phyloP scores from a whole-genome alignment of 1,284 basidiomycete species.

The Peniophora sp. region DNA sequence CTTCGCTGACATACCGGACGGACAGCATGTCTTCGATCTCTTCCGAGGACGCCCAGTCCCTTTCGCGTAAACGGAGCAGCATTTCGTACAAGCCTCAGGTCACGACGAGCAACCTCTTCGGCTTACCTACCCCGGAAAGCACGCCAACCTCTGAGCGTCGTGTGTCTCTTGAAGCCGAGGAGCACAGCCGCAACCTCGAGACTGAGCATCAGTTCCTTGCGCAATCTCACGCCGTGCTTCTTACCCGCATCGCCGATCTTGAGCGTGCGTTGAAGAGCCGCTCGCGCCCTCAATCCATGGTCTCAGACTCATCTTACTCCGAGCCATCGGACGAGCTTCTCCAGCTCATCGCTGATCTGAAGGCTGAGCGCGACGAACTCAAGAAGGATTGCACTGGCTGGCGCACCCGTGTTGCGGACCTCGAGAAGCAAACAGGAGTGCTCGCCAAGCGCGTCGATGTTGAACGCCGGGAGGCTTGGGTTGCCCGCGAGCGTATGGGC shows the following conservation, averaged over 20 bases:
- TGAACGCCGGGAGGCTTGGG: conserved; percentile 70
- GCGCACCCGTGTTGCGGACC: conserved; percentile 58
- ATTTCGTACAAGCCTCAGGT: conserved; percentile 62
- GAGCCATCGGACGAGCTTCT: conserved; percentile 69
- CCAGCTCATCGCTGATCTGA: conserved; percentile 63
- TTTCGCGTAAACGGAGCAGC: conserved; percentile 43
- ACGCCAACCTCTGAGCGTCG: conserved; percentile 52
- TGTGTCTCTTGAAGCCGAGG: conserved; percentile 25
- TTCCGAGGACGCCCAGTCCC: conserved; percentile 10
- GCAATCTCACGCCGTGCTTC: conserved; percentile 71
- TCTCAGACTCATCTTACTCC: conserved; percentile 21
- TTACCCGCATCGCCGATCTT: conserved; percentile 71
- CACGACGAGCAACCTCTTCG: conserved; percentile 30
- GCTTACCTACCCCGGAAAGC: conserved; percentile 64
- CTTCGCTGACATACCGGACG: conserved; percentile 20
- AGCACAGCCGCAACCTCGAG: conserved; percentile 20
- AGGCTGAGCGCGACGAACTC: conserved; percentile 71
- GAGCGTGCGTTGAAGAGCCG: conserved; percentile 55
- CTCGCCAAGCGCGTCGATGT: conserved; percentile 58
- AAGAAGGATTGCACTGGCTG: conserved; percentile 72
- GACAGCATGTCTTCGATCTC: conserved; percentile 11
- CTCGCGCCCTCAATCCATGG: conserved; percentile 45
- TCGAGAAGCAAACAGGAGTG: conserved; percentile 52
- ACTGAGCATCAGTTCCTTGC: conserved; percentile 78
- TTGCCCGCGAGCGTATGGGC: conserved; percentile 56